Base-by-base conservation (phyloP, 192 early-diverging fungal genomes). In the Cladochytrium replicatum region DNA sequence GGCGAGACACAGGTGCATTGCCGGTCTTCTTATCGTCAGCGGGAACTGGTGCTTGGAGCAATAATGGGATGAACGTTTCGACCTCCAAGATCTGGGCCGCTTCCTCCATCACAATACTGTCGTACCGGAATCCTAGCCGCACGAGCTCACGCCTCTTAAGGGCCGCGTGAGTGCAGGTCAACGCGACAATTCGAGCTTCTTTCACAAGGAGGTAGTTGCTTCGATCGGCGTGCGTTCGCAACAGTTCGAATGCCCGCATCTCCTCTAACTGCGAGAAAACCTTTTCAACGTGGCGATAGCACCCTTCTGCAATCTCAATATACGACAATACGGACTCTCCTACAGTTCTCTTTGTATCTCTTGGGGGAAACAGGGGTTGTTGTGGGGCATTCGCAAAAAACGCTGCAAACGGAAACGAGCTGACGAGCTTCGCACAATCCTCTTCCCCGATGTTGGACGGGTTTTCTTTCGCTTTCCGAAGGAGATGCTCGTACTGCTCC, bases 131-230 rank as follows among this genome's bases (percentile, higher is more conserved):
- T 8, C 91, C 88, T 29, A 97, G 71, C 9, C 68, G 61, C n/a
- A 84, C 71, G 5, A 99, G 66, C 60, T 97, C 93, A 1, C 77
- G 68, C 26, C 88, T 72, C 54, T 90, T 89, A 31, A 99, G 72
- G 3, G 94, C 88, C 8, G 91, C 92, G 55, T 98, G 88, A 0
- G 92, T 97, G 64, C 90, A 93, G 0, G 97, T 99, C 85, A 99
- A 87, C 21, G 92, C 94, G 46, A 97, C 85, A 19, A 99, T 90
- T 48, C 85, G 82, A 29, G 97, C 93, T 64, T 97, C 91, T 47
- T 90, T 95, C 6, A 91, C 85, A 41, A 99, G 66, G 41, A 99
- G 54, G 60, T 97, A 98, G 57, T 92, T 86, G 24, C 85, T 74
- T 23, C 93, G 75, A 38, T 95, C 92, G 39, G 66, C 63, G 39